Conservation (phyloP, 2,329 filamentous ascomycete species). For the Ilyonectria destructans region DNA sequence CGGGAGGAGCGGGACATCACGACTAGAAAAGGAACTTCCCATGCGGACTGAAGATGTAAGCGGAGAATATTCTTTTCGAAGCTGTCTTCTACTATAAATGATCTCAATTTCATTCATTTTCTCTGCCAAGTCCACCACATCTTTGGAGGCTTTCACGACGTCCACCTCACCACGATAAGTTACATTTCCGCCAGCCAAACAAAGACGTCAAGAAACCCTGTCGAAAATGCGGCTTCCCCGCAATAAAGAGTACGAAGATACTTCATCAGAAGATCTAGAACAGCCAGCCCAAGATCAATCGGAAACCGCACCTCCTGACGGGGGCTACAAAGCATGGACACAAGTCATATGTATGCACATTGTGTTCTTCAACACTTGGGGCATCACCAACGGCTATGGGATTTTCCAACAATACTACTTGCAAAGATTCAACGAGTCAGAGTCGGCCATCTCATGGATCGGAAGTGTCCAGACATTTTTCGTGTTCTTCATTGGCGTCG, state of each 20-base stretch:
- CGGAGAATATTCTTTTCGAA: too few species aligned
- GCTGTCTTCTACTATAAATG: background rate
- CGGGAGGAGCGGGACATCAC: background rate
- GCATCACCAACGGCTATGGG: slow-evolving; percentile 64
- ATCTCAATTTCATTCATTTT: too few species aligned
- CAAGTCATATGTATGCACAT: slow-evolving; percentile 56
- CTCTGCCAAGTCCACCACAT: too few species aligned
- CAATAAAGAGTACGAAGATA: slow-evolving; percentile 16
- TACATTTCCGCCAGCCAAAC: background rate
- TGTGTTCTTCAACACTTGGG: slow-evolving; percentile 63
- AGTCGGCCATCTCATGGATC: slow-evolving; percentile 62
- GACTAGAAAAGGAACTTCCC: too few species aligned
- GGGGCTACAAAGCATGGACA: slow-evolving; percentile 49
- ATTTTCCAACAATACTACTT: slow-evolving; percentile 65
- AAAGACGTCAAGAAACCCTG: background rate
- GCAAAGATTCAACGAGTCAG: slow-evolving; percentile 50
- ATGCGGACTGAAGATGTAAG: too few species aligned
- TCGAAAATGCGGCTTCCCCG: slow-evolving; percentile 15
- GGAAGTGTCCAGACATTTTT: slow-evolving; percentile 63
- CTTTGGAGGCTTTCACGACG: background rate
- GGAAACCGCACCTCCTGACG: slow-evolving; percentile 33
- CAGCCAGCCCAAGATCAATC: background rate
- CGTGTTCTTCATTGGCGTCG: slow-evolving; percentile 59
- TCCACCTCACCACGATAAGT: background rate
- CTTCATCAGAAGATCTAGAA: slow-evolving; percentile 30